Evolutionary conservation across 2,329 filamentous ascomycete species (phyloP).

Genomic region (Botrytis fabae): DNA sequence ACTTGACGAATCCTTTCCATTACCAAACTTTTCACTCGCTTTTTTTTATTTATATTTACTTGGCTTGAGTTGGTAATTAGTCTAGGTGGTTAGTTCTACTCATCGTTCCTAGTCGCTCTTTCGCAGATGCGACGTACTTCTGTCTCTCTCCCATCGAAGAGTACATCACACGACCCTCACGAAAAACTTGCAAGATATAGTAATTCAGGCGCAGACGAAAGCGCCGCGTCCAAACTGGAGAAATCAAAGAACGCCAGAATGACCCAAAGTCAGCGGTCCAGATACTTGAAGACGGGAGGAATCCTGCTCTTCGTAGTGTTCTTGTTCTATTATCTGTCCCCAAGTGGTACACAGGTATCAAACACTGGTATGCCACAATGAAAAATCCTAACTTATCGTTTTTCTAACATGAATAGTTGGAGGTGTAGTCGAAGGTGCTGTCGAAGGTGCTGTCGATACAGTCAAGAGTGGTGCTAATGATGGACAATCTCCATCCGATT

Average conservation of each 20-base stretch:
- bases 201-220: constrained; percentile 46
- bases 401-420: constrained; percentile 27
- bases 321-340: constrained; percentile 64
- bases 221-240: constrained; percentile 49
- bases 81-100: constrained; percentile 23
- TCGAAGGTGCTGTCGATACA: constrained; percentile 26
- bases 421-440: constrained; percentile 26
- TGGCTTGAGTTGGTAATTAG: constrained; percentile 4
- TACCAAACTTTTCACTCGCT: constrained; percentile 20
- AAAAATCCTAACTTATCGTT: background rate
- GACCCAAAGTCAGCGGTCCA: constrained; percentile 64
- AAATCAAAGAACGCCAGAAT: constrained; percentile 59
- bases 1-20: constrained; percentile 18
- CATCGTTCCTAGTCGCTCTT: constrained; percentile 26
- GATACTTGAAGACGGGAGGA: constrained; percentile 65
- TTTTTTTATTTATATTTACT: constrained; percentile 22
- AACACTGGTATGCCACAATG: constrained; percentile 30
- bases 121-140: constrained; percentile 63
- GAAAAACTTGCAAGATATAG: constrained; percentile 64
- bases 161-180: constrained; percentile 60
- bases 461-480: constrained; percentile 35
- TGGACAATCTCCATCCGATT: constrained; percentile 59
- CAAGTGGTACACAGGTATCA: constrained; percentile 48
- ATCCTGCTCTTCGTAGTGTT: constrained; percentile 61
- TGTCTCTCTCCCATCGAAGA: constrained; percentile 62